Conservation (phyloP, 805 yeast genomes). For the Saccharomycopsis selenospora region DNA sequence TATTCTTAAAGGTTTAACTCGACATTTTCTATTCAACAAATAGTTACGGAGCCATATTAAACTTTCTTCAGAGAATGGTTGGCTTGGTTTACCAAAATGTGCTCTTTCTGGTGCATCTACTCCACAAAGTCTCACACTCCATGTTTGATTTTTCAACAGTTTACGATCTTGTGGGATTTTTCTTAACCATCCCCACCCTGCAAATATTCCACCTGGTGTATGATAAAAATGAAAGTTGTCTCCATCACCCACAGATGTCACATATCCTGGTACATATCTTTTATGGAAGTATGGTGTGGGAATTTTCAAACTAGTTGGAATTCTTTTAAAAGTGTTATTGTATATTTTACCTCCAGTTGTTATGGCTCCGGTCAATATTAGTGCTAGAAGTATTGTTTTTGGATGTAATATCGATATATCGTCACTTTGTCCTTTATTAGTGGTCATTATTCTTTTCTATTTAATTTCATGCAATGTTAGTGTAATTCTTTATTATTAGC, state of each 20-base stretch:
- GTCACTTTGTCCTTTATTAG: conserved; percentile 1
- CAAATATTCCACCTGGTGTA: conserved; percentile 80
- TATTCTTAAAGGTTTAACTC: conserved; percentile 67
- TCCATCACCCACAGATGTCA: conserved; percentile 90
- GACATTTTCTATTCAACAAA: conserved; percentile 58
- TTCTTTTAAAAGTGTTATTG: conserved; percentile 40
- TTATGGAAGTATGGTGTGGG: conserved; percentile 40
- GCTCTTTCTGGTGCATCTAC: conserved; percentile 96
- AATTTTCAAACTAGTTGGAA: conserved; percentile 42
- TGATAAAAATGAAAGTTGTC: conserved; percentile 91
- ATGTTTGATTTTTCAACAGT: conserved; percentile 49
- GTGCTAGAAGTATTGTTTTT: conserved; percentile 27
- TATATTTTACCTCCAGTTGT: conserved; percentile 40
- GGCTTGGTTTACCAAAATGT: conserved; percentile 91
- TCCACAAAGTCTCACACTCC: conserved; percentile 80
- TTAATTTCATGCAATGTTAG: too few relatives aligned
- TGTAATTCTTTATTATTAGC: too few relatives aligned
- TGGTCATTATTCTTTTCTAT: too few relatives aligned
- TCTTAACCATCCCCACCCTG: conserved; percentile 95
- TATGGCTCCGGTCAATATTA: conserved; percentile 32
- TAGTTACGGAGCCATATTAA: conserved; percentile 64
- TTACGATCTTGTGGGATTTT: conserved; percentile 28
- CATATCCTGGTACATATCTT: conserved; percentile 56
- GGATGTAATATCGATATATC: conserved; percentile 21
- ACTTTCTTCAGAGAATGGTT: conserved; percentile 82